Evolutionary conservation across 1,284 basidiomycete species (phyloP), one percentile per base, ranked within the genome.

Genomic region (Cystobasidium sp.): DNA sequence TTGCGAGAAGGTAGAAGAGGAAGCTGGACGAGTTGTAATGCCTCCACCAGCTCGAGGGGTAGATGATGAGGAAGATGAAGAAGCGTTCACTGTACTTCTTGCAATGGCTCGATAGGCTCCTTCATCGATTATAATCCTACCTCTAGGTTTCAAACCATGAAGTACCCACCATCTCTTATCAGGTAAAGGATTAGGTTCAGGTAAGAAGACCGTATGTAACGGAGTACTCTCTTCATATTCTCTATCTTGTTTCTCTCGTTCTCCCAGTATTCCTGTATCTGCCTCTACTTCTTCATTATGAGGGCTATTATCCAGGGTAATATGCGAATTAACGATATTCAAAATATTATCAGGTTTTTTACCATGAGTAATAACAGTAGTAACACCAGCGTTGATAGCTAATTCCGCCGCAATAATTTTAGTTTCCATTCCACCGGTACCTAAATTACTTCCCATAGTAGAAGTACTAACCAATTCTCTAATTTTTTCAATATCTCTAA

Each of bases 401-500:
- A 99, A 92, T 81, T 99, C 97, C 0, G 97, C 96, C 0, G 96
- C 96, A 76, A 99, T 97, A 75, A 99, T 88, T 81, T 99, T 99
- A 6, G 97, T 99, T 84, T 97, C 94, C 97, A 99, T 99, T 6
- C 97, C 97, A 0, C 96, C 97, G 1, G 97, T 99, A 0, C 96
- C 97, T 12, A 99, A 87, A 76, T 88, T 92, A 0, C 93, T 95
- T 0, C 96, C 97, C 6, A 96, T 86, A 0, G 94, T 97, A 2
- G 88, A 88, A 0, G 94, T 97, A 79, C 91, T 93, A 3, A 98
- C 95, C 18, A 41, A 55, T 83, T 52, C 71, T 31, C 94, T 88
- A 76, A 97, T 93, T 37, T 87, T 87, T 31, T 90, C 86, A 22
- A 97, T 90, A 39, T 94, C 95, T 1, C 88, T 85, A 1, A 99